Conservation (phyloP, 805 yeast species). For the Martiniozyma abietophila region DNA sequence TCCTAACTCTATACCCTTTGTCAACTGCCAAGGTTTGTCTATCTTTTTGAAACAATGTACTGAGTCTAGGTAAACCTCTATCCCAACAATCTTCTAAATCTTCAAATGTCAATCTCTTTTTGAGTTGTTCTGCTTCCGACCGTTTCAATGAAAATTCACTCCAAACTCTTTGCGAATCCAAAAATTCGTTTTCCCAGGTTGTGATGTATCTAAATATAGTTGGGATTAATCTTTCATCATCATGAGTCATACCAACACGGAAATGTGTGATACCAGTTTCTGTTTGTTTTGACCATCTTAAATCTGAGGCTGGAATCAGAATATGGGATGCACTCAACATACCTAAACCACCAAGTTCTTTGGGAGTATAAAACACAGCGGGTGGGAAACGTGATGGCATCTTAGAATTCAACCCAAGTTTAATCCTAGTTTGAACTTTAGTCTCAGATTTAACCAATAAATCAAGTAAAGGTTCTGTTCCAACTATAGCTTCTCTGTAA, state of each 20-base stretch:
- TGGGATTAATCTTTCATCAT: constrained; percentile 77
- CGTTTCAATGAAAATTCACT: constrained; percentile 90
- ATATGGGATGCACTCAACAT: constrained; percentile 97
- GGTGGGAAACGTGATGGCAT: constrained; percentile 99
- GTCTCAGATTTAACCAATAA: constrained; percentile 85
- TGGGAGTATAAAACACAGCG: constrained; percentile 95
- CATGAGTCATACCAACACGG: constrained; percentile 84
- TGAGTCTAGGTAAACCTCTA: constrained; percentile 91
- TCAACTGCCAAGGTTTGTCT: constrained; percentile 91
- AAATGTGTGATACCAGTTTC: constrained; percentile 93
- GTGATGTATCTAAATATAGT: constrained; percentile 88
- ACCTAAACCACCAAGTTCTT: constrained; percentile 94
- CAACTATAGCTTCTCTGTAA: constrained; percentile 84
- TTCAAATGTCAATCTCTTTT: constrained; percentile 80
- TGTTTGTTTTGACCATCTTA: constrained; percentile 86
- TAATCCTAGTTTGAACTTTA: constrained; percentile 85
- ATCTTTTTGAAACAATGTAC: constrained; percentile 91
- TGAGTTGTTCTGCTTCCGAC: constrained; percentile 76
- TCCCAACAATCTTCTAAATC: constrained; percentile 95
- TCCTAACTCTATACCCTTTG: constrained; percentile 81
- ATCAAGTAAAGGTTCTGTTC: constrained; percentile 72
- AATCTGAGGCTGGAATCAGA: constrained; percentile 85
- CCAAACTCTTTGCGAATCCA: constrained; percentile 96
- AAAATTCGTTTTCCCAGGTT: constrained; percentile 93
- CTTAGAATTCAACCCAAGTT: constrained; percentile 90